Base-by-base conservation (phyloP, 1,284 basidiomycete species). In the Cutaneotrichosporon dermatis region DNA sequence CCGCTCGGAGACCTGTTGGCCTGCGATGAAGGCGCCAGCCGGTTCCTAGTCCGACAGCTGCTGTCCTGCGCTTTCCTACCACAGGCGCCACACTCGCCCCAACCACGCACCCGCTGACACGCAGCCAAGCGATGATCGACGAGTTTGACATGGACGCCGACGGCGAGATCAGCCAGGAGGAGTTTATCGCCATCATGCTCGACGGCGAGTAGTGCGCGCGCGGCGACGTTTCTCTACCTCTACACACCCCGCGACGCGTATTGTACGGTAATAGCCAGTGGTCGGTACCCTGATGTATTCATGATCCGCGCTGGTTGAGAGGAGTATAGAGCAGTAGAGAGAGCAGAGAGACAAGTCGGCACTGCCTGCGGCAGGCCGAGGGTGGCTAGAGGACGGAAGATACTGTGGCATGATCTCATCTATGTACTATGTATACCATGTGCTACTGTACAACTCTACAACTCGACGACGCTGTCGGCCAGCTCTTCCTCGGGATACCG, bases 101-200 rank as follows among this genome's bases (percentile, higher is more conserved):
- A 7, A 41, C 33, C 37, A 34, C 33, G 7, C 16, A 40, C 25
- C 25, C 3, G 25, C 58, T 59, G 42, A 59, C 58, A 25, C 6
- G 52, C 71, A 98, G 94, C 66, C 92, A 97, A 86, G 96, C 95
- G 16, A 99, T 99, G 95, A 99, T 99, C 72, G 96, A 99, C 72
- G 96, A 99, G 80, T 99, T 99, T 73, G 95, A 99, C 78, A 85
- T 99, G 41, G 95, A 99, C 80, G 89, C 95, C 76, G 95, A 99
- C 70, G 93, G 94, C 25, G 94, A 95, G 80, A 99, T 99, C 75
- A 93, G 88, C 75, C 89, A 81, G 55, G 69, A 76, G 58, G 79
- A 79, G 62, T 79, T 79, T 61, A 69, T 79, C 51, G 88, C 90
- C 50, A 97, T 98, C 76, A 95, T 98, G 94, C 90, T 91, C 54